Base-by-base conservation (phyloP, 768 basidiomycete genomes). In the Tremella yokohamensis region DNA sequence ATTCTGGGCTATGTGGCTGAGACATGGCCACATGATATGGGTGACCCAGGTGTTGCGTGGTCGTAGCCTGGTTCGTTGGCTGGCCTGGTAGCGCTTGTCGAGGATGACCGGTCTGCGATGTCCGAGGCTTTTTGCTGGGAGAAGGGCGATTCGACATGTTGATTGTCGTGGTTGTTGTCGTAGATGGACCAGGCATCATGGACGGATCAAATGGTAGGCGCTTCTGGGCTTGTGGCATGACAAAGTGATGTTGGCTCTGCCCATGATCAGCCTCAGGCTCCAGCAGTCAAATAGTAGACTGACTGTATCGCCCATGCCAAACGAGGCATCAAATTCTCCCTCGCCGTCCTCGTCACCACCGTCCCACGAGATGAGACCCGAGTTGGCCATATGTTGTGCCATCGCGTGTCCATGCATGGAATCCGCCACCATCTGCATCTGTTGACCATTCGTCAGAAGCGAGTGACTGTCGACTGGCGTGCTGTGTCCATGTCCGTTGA, bases 271-370 rank as follows among this genome's bases (percentile, higher is more conserved):
- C 12, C n/a, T 15, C 25, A 24, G 26, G 47, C 11, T 38, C 47
- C 29, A 4, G 6, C 29, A 34, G 11, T 34, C n/a, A 34, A 4
- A 11, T 34, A 6, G 6, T 34, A 38, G 44, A 61, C 65, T 47
- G 45, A 67, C 65, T n/a, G 57, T 58, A 20, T 61, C 65, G 2
- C 56, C 29, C 25, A 67, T 54, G 9, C 54, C 52, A 40, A 63
- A 67, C 20, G 65, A 53, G 2, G 52, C 53, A 15, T 67, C 62
- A 24, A 55, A 67, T 22, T 66, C 65, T 20, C 59, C 62, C 26
- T 66, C 61, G 2, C 56, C 56, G 50, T 63, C 61, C 13, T 60
- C 62, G 6, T 56, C 65, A 12, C 42, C 57, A n/a, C 58, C 52
- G n/a, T 57, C 54, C 65, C 65, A 67, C 16, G 40, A 56, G 39